Percentiles rank a stretch among this genome's conserved stretches.
Conservation (phyloP, 202 grass and related monocot genomes). For the Alloteropsis angusta region DNA sequence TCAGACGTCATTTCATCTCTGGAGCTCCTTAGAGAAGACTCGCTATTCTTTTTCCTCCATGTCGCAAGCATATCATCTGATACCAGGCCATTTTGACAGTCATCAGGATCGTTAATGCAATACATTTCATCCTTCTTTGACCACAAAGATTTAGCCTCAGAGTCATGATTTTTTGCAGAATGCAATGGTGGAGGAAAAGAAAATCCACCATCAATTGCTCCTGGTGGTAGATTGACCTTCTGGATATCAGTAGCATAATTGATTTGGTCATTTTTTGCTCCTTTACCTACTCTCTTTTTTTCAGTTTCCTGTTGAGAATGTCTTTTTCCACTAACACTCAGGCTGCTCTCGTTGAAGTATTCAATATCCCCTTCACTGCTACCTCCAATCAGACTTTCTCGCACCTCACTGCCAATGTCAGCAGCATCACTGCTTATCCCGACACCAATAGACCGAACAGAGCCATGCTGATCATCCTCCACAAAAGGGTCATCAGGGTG, state of each 20-base stretch:
- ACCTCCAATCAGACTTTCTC: slow-evolving; percentile 93
- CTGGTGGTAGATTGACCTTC: slow-evolving; percentile 38
- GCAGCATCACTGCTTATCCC: slow-evolving; percentile 93
- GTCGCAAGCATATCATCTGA: slow-evolving; percentile 76
- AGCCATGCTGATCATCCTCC: slow-evolving; percentile 96
- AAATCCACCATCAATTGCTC: slow-evolving; percentile 47
- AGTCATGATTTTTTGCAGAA: slow-evolving; percentile 40
- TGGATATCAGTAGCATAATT: slow-evolving; percentile 28
- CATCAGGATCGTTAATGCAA: slow-evolving; percentile 47
- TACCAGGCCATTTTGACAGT: slow-evolving; percentile 53
- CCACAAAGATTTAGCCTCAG: slow-evolving; percentile 53
- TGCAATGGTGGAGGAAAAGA: slow-evolving; percentile 73
- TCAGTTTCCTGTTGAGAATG: slow-evolving; percentile 44
- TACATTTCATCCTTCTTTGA: slow-evolving; percentile 57
- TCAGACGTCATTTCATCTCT: slow-evolving; percentile 73
- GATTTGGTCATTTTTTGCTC: slow-evolving; percentile 39
- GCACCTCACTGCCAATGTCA: slow-evolving; percentile 94
- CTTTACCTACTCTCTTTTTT: slow-evolving; percentile 47
- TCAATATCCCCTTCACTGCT: slow-evolving; percentile 96
- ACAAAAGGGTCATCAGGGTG: slow-evolving; percentile 70
- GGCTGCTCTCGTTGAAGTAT: slow-evolving; percentile 63
- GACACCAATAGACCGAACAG: slow-evolving; percentile 93
- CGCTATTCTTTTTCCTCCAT: slow-evolving; percentile 82
- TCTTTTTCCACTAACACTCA: slow-evolving; percentile 47
- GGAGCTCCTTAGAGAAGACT: slow-evolving; percentile 63